Base-by-base conservation (phyloP, 2,329 filamentous ascomycete species). In the Beauveria medogensis region DNA sequence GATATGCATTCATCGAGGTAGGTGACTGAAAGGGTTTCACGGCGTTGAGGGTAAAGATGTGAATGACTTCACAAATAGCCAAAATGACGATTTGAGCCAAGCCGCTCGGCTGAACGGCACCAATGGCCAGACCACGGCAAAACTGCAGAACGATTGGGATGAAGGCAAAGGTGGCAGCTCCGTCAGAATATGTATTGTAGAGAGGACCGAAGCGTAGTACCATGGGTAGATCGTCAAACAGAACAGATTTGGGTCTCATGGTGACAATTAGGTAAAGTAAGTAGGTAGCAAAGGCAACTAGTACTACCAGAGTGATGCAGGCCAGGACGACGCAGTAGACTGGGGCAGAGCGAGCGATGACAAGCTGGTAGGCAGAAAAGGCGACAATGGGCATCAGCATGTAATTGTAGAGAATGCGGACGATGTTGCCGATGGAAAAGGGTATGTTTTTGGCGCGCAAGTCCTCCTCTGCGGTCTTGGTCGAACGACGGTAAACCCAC, bases 1-100 rank as follows among this genome's bases (percentile, higher is more conserved):
- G 92, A 67, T 97, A 97, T 10, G 91, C 85, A 70, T 97, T 97
- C 94, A 99, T 99, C 30, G 93, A 97, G 0, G 94, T 97, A 24
- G 92, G 86, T 2, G 87, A 86, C 63, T 93, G 88, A 69, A 95
- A 99, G 0, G 94, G 94, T 18, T 90, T 86, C 77, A 97, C 96
- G 8, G 91, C 91, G 67, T 94, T 87, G 5, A 97, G 77, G 0
- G 92, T 93, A 50, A 97, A 79, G 41, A 97, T 86, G 62, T 92
- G 85, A 40, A 97, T 88, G 64, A 97, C 89, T 75, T 99, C 94
- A 73, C 92, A 97, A 59, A 97, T 93, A 28, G 92, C 92, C 44
- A 99, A 82, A 48, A 97, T 80, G 26, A 97, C 90, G 61, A 99
- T 84, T 74, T 99, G 94, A 3, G 92, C 92, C 61, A 97, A 92